Conservation (phyloP, 1,139 yeast species). For the Magnusiomyces tetraspermus region DNA sequence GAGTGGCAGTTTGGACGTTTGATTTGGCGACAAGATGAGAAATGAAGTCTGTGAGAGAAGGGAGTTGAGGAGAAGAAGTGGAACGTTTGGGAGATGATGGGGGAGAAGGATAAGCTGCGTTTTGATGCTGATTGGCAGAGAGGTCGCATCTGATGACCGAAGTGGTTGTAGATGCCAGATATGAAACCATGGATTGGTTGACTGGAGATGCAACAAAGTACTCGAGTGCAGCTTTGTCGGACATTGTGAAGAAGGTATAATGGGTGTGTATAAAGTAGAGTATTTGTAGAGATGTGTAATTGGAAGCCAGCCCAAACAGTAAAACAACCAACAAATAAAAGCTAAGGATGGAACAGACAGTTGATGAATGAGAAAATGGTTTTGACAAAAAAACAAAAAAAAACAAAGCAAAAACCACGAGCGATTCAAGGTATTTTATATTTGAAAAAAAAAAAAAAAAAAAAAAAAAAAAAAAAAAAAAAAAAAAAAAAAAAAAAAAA, state of each 20-base stretch:
- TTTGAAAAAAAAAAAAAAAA: no score
- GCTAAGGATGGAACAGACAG: no score
- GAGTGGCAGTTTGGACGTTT: slow-evolving; percentile 89
- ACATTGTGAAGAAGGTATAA: slow-evolving; percentile 26
- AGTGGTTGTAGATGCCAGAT: slow-evolving; percentile 68
- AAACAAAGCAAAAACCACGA: no score
- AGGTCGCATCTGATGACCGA: slow-evolving; percentile 57
- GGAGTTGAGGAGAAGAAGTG: slow-evolving; percentile 17
- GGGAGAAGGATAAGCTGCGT: slow-evolving; percentile 16
- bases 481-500: no score
- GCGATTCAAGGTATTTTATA: no score
- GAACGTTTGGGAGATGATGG: slow-evolving; percentile 16
- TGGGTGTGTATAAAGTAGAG: no score
- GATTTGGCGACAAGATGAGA: slow-evolving; percentile 63
- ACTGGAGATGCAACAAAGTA: slow-evolving; percentile 72
- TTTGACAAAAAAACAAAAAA: no score
- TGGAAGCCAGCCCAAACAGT: no score
- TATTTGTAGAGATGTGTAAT: no score
- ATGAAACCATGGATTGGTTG: slow-evolving; percentile 65
- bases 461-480: no score
- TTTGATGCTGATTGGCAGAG: slow-evolving; percentile 16
- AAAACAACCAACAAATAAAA: no score
- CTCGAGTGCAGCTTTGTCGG: slow-evolving; percentile 57
- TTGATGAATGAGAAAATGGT: no score
- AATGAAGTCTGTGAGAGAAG: slow-evolving; percentile 55